Conservation (phyloP, 2,329 filamentous ascomycete genomes). For the Zelopaecilomyces penicillatus region DNA sequence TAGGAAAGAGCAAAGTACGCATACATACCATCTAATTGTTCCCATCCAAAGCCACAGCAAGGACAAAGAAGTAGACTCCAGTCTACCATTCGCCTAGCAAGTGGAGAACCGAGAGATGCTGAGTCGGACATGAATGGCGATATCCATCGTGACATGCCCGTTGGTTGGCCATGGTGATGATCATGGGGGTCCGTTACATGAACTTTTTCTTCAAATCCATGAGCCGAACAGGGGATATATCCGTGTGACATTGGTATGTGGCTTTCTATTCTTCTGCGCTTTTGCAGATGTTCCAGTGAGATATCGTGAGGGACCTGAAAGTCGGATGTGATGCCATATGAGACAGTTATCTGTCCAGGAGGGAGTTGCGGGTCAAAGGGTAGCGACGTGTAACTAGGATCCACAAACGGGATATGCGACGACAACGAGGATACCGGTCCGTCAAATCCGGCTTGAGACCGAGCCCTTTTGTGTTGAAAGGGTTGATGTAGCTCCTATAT, state of each 20-base stretch:
- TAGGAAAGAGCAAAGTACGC: not conserved
- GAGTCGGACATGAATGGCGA: constrained; percentile 15
- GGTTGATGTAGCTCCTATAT: constrained; percentile 22
- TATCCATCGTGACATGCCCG: constrained; percentile 14
- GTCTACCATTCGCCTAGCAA: constrained; percentile 21
- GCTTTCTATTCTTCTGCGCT: constrained; percentile 23
- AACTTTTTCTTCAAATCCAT: constrained; percentile 24
- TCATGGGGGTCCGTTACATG: constrained; percentile 13
- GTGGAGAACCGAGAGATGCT: constrained; percentile 16
- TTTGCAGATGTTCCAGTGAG: constrained; percentile 18
- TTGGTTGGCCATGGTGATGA: constrained; percentile 14
- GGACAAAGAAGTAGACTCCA: constrained; percentile 22
- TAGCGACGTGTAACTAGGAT: constrained; percentile 17
- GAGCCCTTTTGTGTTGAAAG: constrained; percentile 21
- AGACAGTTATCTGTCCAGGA: constrained; percentile 19
- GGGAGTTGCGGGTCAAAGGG: constrained; percentile 18
- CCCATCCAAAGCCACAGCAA: constrained; percentile 21
- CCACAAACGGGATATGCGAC: constrained; percentile 13
- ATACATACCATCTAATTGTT: constrained; percentile 24
- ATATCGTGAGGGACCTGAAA: constrained; percentile 21
- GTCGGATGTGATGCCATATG: constrained; percentile 24
- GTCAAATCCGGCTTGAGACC: constrained; percentile 17
- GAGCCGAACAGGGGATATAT: constrained; percentile 15
- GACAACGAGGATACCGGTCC: constrained; percentile 15
- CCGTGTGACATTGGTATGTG: constrained; percentile 23